Evolutionary conservation across 768 basidiomycete species (phyloP).

Genomic region (Floccularia luteovirens): DNA sequence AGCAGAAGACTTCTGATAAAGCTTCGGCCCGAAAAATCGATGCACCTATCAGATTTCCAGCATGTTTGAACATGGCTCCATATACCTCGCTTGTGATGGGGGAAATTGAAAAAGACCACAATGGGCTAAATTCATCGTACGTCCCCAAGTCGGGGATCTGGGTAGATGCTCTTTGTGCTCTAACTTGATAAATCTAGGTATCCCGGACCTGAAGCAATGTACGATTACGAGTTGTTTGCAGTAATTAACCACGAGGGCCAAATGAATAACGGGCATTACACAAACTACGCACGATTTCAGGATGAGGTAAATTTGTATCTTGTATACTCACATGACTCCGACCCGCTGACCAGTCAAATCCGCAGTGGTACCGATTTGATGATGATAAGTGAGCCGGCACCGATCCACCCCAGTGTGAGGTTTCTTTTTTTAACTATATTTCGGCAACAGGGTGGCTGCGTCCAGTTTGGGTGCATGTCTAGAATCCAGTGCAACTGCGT

Average conservation of each 20-base stretch:
- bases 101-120: conserved; percentile 36
- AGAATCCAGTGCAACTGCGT: conserved; percentile 67
- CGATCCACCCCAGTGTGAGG: conserved; percentile 8
- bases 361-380: conserved; percentile 89
- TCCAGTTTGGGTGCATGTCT: conserved; percentile 65
- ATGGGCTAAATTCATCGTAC: conserved; percentile 17
- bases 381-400: conserved; percentile 70
- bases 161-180: background rate
- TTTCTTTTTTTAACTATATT: background rate
- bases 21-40: conserved; percentile 80
- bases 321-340: background rate
- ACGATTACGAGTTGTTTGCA: conserved; percentile 86
- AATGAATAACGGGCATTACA: conserved; percentile 93
- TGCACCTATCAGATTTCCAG: conserved; percentile 73
- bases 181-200: conserved; percentile 19
- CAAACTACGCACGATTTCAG: conserved; percentile 74
- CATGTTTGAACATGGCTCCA: conserved; percentile 80
- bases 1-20: conserved; percentile 74
- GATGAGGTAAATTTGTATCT: conserved; percentile 58
- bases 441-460: conserved; percentile 50
- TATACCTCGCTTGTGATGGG: conserved; percentile 66
- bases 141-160: conserved; percentile 7
- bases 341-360: conserved; percentile 3
- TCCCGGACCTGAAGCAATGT: conserved; percentile 59
- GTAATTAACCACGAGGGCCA: conserved; percentile 94